Evolutionary conservation across 352 stramenopile species (phyloP), one percentile per base, ranked within the genome.

Genomic region (Phytophthora macrochlamydospora): DNA sequence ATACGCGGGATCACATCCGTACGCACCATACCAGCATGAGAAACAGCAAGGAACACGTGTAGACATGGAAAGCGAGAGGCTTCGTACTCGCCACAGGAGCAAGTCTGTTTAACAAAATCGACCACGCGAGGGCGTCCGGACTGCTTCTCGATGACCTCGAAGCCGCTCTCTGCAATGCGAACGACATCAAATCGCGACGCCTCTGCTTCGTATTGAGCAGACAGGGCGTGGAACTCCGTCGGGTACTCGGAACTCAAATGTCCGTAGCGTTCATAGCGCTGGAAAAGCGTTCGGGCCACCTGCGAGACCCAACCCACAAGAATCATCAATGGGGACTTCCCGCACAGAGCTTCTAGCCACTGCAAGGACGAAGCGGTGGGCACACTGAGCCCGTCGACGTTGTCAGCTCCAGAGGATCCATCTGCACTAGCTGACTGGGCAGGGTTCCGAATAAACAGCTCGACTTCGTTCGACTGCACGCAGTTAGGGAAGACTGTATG

Each of bases 271-370:
- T 91, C 80, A 24, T 79, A 92, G 37, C 85, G 81, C 54, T 92
- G 83, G 62, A 87, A 93, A 18, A 93, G 69, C 30, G 76, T 88
- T 51, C 83, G 83, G 12, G 85, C 85, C 24, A 92, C 82, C 49
- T 87, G 87, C n/a, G 85, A 93, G 13, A 93, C 81, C 85, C 85
- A 93, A 8, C 83, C 81, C 12, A 90, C 83, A 7, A 93, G 67
- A 29, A 93, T 90, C 85, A 93, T 93, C 8, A 92, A 65, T 18
- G 85, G 85, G 13, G 83, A 72, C 65, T 92, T 93, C 13, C 51
- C 35, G 46, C 83, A 92, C 7, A 93, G 61, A 12, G 53, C 56
- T 65, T 93, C 85, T 43, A 93, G 59, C 83, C 83, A 93, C 53
- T 84, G 75, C 54, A 92, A 71, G 11, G 73, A 79, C 38, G 71